Conservation (phyloP, 805 yeast species). For the Zygosaccharomyces gambellarensis region DNA sequence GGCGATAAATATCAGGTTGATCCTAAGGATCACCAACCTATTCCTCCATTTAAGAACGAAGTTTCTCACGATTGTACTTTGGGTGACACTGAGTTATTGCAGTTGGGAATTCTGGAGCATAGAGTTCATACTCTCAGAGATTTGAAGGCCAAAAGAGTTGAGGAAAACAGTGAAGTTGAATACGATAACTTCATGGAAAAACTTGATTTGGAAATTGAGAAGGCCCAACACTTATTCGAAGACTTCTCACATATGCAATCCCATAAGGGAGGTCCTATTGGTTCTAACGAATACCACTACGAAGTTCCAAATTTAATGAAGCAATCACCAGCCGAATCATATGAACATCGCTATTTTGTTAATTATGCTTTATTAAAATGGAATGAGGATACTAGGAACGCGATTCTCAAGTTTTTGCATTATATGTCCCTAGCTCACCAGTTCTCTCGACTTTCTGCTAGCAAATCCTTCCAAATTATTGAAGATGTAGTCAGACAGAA, state of each 20-base stretch:
- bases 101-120: constrained; percentile 17
- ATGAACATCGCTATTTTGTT: constrained; percentile 60
- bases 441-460: constrained; percentile 40
- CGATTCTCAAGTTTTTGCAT: constrained; percentile 55
- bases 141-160: constrained; percentile 46
- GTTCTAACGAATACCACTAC: constrained; percentile 28
- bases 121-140: constrained; percentile 27
- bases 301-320: constrained; percentile 27
- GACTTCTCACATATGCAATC: constrained; percentile 18
- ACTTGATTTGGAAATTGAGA: constrained; percentile 14
- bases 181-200: constrained; percentile 24
- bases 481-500: constrained; percentile 44
- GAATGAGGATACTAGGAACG: constrained; percentile 66
- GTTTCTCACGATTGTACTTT: constrained; percentile 62
- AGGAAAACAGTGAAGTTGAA: constrained; percentile 18
- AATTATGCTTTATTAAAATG: constrained; percentile 74
- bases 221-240: constrained; percentile 18
- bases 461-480: constrained; percentile 46
- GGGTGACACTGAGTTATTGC: constrained; percentile 20
- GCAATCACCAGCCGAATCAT: constrained; percentile 8
- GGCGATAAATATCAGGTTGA: constrained; percentile 40
- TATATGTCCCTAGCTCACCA: constrained; percentile 44
- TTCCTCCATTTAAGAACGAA: constrained; percentile 47
- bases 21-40: constrained; percentile 33
- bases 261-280: not conserved